These are phyloP conservation scores for Cunninghamia lanceolata DNA, from an alignment of 75 land plant genomes.

Conservation along the genomic window DNA sequence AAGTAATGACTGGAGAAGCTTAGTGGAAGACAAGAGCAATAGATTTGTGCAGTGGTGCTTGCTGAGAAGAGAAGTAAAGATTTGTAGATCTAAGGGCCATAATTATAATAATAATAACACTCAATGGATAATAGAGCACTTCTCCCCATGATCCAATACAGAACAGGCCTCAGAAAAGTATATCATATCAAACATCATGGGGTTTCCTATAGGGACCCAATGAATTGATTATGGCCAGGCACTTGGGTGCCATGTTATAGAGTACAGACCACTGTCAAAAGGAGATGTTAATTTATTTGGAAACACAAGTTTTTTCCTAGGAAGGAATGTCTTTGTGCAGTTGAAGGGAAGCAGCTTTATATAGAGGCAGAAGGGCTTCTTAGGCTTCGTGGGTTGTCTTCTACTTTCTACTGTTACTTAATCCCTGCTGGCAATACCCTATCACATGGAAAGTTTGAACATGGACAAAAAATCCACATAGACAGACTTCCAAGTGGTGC, in stretches of 20 bases:
- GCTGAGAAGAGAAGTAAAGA: slow-evolving; percentile 12
- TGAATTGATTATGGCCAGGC: slow-evolving; percentile 6
- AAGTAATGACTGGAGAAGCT: not conserved
- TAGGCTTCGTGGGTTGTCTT: not conserved
- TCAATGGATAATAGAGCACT: slow-evolving; percentile 5
- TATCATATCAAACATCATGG: slow-evolving; percentile 1
- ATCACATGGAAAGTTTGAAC: not conserved
- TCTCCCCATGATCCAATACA: slow-evolving; percentile 5
- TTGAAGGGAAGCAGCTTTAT: not conserved
- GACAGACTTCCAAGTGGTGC: not conserved
- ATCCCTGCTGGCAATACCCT: not conserved
- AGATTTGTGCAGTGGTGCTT: slow-evolving; percentile 5
- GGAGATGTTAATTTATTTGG: not conserved
- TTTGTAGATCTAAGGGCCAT: slow-evolving; percentile 5
- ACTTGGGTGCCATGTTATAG: slow-evolving; percentile 2
- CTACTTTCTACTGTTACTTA: slow-evolving; percentile 1
- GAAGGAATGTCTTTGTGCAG: slow-evolving; percentile 3
- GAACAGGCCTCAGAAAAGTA: not conserved
- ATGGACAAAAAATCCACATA: slow-evolving; percentile 3
- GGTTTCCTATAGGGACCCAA: slow-evolving; percentile 4
- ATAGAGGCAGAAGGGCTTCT: not conserved
- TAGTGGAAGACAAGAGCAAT: not conserved
- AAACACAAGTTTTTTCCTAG: not conserved
- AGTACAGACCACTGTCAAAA: slow-evolving; percentile 12
- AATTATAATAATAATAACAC: slow-evolving; percentile 1